Conservation (phyloP, 2,329 filamentous ascomycete genomes). For the Metarhizium sp. region DNA sequence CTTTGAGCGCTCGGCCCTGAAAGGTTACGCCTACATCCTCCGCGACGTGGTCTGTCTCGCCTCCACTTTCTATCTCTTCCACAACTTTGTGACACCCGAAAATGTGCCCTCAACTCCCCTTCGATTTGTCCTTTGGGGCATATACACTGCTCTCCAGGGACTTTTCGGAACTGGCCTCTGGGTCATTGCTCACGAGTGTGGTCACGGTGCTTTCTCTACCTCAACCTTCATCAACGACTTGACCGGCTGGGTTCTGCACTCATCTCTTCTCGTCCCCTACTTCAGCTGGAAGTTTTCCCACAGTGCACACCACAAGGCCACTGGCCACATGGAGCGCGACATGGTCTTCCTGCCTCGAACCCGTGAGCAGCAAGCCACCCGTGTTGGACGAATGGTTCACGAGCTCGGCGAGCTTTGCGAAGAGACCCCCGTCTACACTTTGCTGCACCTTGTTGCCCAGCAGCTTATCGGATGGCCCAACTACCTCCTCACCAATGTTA, state of each 20-base stretch:
- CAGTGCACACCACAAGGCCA: conserved; percentile 99
- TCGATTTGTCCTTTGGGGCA: conserved; percentile 54
- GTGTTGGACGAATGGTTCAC: conserved; percentile 64
- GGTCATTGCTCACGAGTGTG: conserved; percentile 97
- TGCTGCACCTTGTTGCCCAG: conserved; percentile 65
- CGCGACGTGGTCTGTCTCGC: conserved; percentile 68
- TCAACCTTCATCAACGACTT: conserved; percentile 85
- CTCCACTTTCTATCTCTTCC: conserved; percentile 74
- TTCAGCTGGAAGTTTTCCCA: conserved; percentile 99
- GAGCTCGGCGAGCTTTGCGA: conserved; percentile 85
- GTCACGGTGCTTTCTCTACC: conserved; percentile 92
- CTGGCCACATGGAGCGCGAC: conserved; percentile 91
- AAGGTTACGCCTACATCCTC: conserved; percentile 72
- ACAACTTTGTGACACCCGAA: conserved; percentile 84
- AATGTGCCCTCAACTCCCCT: conserved; percentile 60
- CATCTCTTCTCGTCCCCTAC: conserved; percentile 82
- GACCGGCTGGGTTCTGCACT: conserved; percentile 88
- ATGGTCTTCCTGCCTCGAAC: conserved; percentile 99
- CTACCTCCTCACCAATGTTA: conserved; percentile 87
- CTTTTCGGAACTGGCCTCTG: conserved; percentile 89
- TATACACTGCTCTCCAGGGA: conserved; percentile 76
- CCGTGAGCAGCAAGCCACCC: conserved; percentile 67
- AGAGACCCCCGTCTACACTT: conserved; percentile 83
- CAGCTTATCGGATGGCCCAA: conserved; percentile 89
- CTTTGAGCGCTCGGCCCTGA: conserved; percentile 74